Evolutionary conservation across 768 basidiomycete species (phyloP), one percentile per base, ranked within the genome.

Genomic region (Mrakia hoshinonis): DNA sequence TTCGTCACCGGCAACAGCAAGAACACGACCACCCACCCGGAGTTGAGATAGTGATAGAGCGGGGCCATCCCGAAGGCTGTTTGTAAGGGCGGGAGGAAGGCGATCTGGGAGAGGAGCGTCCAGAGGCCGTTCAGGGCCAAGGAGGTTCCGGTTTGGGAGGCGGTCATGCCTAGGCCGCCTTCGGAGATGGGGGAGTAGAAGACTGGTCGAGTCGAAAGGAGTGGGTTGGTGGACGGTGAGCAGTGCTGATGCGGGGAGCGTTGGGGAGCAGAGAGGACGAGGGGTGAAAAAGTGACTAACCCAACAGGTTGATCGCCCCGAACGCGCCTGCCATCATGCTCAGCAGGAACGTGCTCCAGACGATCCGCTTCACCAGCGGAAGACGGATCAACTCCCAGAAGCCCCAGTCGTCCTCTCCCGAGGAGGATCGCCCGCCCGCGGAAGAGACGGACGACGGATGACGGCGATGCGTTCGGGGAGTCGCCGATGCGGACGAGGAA

Each of bases 91-190:
- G 70, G 63, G 0, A 71, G 52, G 24, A 65, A 66, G 1, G 49
- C 29, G 20, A 71, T 34, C 47, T 71, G 70, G 18, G 51, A 49
- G 9, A 71, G 2, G 0, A 71, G 34, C 2, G 60, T 64, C 63
- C 62, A 71, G 24, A 66, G 24, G 1, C 70, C 70, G 20, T 61
- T 49, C n/a, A 63, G 39, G 38, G 70, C 62, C 24, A 71, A 63
- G 1, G 70, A 38, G 5, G 49, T 63, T 18, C 70, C 70, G 6
- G 55, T 71, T 52, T 65, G 62, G 15, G 51, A 71, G 1, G 70
- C 34, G 31, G 58, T 36, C 58, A 61, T 61, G 1, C 68, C 68
- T 4, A 69, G 47, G 1, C 68, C 68, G 18, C 68, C 68, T 34
- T 63, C 68, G 7, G 39, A 11, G 29, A 69, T 52, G 5, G 68